Evolutionary conservation across 345 rosid genomes (phyloP), one percentile per base, ranked within the genome.

Genomic region (Clausena lansium): DNA sequence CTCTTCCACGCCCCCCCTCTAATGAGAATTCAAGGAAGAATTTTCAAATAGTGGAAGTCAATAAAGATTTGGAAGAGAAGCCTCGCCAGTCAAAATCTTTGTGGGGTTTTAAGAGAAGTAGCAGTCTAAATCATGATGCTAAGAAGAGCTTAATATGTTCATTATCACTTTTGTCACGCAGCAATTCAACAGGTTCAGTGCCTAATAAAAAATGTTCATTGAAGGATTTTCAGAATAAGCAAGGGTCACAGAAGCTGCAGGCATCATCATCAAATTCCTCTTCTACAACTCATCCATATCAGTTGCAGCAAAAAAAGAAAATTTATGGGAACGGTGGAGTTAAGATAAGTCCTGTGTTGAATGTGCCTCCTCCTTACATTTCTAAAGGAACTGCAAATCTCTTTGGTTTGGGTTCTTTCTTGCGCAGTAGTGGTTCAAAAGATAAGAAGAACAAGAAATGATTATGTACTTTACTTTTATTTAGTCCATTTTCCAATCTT

Each of bases 91-190:
- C 89, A 35, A 87, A 84, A 81, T 89, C 95, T 13, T 89, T 93
- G 70, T 90, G 98, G 97, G 88, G 94, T 41, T 88, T 95, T 87
- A 88, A 84, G 83, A 89, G 97, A 83, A 90, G 97, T 73, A 77
- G 83, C 45, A 94, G 96, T 39, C 90, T 92, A 9, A 88, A 88
- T 54, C 84, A 87, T 70, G 94, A 90, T 60, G 52, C 78, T 14
- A 87, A 88, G 82, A 93, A 84, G 80, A 84, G 86, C 74, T 39
- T 92, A 15, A 83, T 89, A 1, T 89, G 85, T 73, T 85, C 94
- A 2, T 81, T 93, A 9, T 91, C 94, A 27, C 86, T 91, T 77
- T 75, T 94, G 67, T 83, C 90, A 0, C 80, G 97, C 77, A 91
- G 94, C 86, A 86, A 85, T 64, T 93, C 98, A 9, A 87, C 94